Base-by-base conservation (phyloP, 495 filamentous ascomycete species). In the Polyplosphaeria fusca region DNA sequence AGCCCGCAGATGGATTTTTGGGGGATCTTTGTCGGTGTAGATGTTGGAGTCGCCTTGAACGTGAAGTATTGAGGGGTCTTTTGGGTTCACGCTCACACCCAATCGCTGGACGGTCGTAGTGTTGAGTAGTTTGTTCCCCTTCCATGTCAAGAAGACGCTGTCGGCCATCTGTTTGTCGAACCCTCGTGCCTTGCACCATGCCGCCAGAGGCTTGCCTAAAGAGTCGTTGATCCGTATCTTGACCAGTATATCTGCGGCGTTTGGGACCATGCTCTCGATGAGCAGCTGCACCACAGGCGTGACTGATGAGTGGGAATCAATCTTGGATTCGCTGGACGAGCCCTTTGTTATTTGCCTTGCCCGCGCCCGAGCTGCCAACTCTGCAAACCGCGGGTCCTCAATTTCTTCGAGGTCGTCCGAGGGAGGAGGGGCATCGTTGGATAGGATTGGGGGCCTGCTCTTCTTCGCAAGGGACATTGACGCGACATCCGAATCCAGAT, bases 131-230 rank as follows among this genome's bases (percentile, higher is more conserved):
- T 83, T 81, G 42, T 82, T 82, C 5, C 82, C 80, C 47, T 82
- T 85, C 86, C 89, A 95, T 2, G 87, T 92, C 14, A 96, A 70
- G 61, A 89, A 87, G 7, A 96, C 72, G 5, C 73, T 66, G 20
- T 70, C 68, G 14, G 77, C 71, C 37, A 75, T 54, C 7, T 76
- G 76, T 2, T 66, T 60, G 1, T 69, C 58, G 43, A 89, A 75
- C 2, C 63, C 69, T 58, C 89, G 84, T 20, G 73, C 76, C 12
- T 78, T 70, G 58, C 79, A 88, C 88, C 88, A 95, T 22, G 78
- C 78, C 32, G 78, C 41, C 22, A 83, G 79, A 13, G 87, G 84
- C 40, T 86, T 82, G 58, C 78, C 78, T 5, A 93, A 67, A 0
- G 77, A 70, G 58, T 89, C 85, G 3, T 78, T 81, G 44, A 86